Evolutionary conservation across 352 stramenopile genomes (phyloP).

Genomic region (Phytopythium chamaehyphon): DNA sequence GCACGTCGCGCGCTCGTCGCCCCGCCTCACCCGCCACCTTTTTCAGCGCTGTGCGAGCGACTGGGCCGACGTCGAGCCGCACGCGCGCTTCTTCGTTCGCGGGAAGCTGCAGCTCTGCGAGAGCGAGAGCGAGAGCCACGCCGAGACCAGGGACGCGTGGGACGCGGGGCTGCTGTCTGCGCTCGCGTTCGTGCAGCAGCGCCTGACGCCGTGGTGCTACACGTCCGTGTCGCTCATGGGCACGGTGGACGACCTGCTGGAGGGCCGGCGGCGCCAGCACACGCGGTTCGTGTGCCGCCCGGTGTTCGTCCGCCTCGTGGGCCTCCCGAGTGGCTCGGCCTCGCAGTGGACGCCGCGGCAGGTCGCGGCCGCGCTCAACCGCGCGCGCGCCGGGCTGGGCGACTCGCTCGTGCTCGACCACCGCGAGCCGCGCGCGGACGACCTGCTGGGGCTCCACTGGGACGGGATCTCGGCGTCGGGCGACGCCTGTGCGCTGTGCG

Average conservation of each 20-base stretch:
- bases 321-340: not conserved
- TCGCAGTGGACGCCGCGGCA: conserved; percentile 3
- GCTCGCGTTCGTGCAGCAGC: conserved; percentile 1
- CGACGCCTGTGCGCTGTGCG: conserved; percentile 6
- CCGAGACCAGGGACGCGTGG: not conserved
- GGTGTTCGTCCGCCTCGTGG: not conserved
- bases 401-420: not conserved
- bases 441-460: conserved; percentile 9
- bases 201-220: conserved; percentile 7
- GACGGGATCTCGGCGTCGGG: conserved; percentile 5
- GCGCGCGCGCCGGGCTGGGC: conserved; percentile 1
- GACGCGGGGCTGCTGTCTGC: conserved; percentile 5
- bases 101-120: not conserved
- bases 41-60: conserved; percentile 5
- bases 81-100: conserved; percentile 1
- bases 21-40: conserved; percentile 1
- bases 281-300: conserved; percentile 9
- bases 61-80: conserved; percentile 4
- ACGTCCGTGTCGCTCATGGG: conserved; percentile 9
- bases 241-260: conserved; percentile 5
- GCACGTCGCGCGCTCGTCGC: not conserved
- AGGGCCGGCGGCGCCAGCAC: conserved; percentile 6
- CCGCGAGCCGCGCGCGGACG: not conserved
- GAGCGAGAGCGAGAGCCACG: not conserved
- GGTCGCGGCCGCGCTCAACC: not conserved